phyloP scores from a whole-genome alignment of 331 rosid genomes.

The Malus hybrid region DNA sequence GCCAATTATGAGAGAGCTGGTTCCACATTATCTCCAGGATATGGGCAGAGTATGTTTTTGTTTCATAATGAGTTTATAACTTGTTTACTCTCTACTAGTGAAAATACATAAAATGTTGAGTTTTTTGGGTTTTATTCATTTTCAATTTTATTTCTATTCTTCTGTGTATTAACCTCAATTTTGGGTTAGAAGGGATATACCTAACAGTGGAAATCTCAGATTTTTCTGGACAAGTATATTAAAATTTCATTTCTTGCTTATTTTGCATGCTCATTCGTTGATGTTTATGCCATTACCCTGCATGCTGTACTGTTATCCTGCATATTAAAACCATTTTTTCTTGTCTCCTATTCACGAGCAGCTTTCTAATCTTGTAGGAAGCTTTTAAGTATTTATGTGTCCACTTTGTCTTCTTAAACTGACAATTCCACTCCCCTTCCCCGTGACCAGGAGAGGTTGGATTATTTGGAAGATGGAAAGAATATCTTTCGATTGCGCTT shows the following conservation, averaged over 20 bases:
- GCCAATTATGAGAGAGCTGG: conserved; percentile 87
- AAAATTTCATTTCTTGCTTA: background rate
- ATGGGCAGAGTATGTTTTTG: conserved; percentile 60
- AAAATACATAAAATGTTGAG: background rate
- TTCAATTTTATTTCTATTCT: background rate
- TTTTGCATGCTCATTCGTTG: background rate
- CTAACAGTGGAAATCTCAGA: background rate
- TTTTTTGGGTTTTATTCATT: background rate
- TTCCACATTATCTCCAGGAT: conserved; percentile 98
- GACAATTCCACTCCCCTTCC: conserved; percentile 11
- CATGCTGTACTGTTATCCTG: background rate
- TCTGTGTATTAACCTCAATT: background rate
- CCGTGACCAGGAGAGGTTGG: conserved; percentile 78
- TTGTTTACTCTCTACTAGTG: background rate
- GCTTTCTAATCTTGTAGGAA: background rate
- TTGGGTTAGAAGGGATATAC: background rate
- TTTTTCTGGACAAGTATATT: background rate
- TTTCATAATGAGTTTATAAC: background rate
- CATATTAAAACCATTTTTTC: background rate
- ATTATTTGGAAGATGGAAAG: conserved; percentile 97
- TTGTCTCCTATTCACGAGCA: background rate
- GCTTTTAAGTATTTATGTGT: background rate
- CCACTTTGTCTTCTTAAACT: background rate
- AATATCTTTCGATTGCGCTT: conserved; percentile 79
- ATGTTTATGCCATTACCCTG: background rate